Base-by-base conservation (phyloP, 495 filamentous ascomycete species). In the Pyrenula aspistea region DNA sequence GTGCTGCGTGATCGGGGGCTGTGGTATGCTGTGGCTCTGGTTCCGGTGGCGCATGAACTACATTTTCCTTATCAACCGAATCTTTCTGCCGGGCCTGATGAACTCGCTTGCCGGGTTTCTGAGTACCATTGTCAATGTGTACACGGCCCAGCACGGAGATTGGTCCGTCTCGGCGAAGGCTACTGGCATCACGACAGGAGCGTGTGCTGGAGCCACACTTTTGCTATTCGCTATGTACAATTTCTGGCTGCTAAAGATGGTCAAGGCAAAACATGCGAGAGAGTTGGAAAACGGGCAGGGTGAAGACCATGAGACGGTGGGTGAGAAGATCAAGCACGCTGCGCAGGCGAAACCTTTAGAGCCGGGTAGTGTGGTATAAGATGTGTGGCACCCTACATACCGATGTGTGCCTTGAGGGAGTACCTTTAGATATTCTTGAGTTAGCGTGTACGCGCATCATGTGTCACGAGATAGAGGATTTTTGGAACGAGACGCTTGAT, bases 71-170 rank as follows among this genome's bases (percentile, higher is more conserved):
- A 57, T 63, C n/a, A 64, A 67, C 48, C 36, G 54, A 22, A 47
- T 69, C 20, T 69, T 69, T 22, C 55, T 63, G 58, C 67, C 63
- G 22, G 62, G 59, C 15, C 54, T 63, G 20, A 58, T 79, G 54
- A 77, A 78, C 61, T 65, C 66, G 12, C 23, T 75, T 2, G 76
- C 71, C n/a, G 77, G 78, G 0, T 54, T 79, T 8, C 59, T 80
- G 10, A 67, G 67, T 12, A 77, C 77, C n/a, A 54, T 81, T 10
- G 63, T 73, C 12, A 74, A 67, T 62, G 68, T 82, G 10, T 81
- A 80, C 57, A 62, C 68, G 20, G 68, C 73, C 36, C 71, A 77
- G 49, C 53, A 63, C 0, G 74, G 78, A 2, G 56, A 65, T 12
- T 79, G 71, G 73, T 68, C 67, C 24, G 63, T 74, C 10, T 77